These are phyloP conservation scores for Wakefieldia striispora DNA, from an alignment of 768 basidiomycete species.

Conservation along the genomic window DNA sequence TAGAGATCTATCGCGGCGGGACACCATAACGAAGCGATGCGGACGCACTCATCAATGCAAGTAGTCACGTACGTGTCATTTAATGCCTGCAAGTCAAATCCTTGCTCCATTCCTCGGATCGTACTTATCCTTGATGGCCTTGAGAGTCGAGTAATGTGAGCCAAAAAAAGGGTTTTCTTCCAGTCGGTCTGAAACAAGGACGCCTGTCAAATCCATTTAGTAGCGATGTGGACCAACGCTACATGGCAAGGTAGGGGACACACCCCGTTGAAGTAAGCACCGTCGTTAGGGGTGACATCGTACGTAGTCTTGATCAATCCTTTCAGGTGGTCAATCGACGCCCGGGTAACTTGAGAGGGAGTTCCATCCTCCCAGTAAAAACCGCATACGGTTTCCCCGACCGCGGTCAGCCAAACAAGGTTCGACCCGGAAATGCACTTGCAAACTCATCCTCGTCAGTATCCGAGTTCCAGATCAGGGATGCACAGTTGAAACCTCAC, in stretches of 20 bases:
- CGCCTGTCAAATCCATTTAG: slow-evolving; percentile 39
- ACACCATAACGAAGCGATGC: too few species aligned
- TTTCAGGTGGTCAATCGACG: slow-evolving; percentile 8
- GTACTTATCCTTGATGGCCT: slow-evolving; percentile 37
- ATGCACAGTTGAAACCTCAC: neutral
- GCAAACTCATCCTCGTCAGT: too few species aligned
- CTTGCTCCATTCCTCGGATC: slow-evolving; percentile 19
- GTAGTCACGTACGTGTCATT: too few species aligned
- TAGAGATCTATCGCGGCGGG: too few species aligned
- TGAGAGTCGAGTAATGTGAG: slow-evolving; percentile 40
- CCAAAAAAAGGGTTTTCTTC: slow-evolving; percentile 46
- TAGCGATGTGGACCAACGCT: too few species aligned
- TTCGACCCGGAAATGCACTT: slow-evolving; percentile 45
- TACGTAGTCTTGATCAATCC: slow-evolving; percentile 26
- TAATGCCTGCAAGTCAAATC: slow-evolving; percentile 12
- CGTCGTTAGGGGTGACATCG: slow-evolving; percentile 32
- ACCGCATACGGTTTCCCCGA: slow-evolving; percentile 30
- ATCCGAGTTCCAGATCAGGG: slow-evolving; percentile 29
- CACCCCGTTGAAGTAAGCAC: slow-evolving; percentile 51
- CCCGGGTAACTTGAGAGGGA: slow-evolving; percentile 13
- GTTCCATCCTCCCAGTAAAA: slow-evolving; percentile 24
- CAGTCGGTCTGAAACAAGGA: slow-evolving; percentile 41
- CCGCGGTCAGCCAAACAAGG: slow-evolving; percentile 46
- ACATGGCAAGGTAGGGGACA: neutral
- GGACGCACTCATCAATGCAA: too few species aligned